A percentile compares a stretch with the other conserved stretches of the same genome.
Evolutionary conservation across 768 basidiomycete genomes (phyloP).

Genomic region (Boletus reticuloceps): DNA sequence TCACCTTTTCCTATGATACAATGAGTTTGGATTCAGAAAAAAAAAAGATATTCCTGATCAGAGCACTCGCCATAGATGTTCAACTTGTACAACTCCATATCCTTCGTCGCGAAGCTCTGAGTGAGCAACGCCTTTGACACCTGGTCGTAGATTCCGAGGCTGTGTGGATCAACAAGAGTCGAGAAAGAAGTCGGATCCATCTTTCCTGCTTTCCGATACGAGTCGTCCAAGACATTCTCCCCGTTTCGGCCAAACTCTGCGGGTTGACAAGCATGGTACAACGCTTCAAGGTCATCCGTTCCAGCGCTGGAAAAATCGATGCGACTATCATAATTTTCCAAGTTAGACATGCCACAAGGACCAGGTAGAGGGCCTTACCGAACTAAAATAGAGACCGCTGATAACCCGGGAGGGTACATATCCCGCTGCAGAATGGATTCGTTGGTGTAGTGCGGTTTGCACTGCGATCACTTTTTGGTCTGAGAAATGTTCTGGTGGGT

Average conservation of each 20-base stretch:
- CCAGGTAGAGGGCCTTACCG: background rate
- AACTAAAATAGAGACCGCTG: background rate
- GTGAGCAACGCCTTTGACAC: constrained; percentile 4
- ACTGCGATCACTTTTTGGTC: background rate
- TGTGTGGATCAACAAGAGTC: background rate
- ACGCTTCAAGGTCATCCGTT: too few relatives aligned
- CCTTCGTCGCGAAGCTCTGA: background rate
- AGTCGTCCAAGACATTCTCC: constrained; percentile 3
- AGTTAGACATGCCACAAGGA: background rate
- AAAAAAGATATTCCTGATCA: background rate
- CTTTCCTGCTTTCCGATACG: constrained; percentile 44
- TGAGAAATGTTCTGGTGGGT: too few relatives aligned
- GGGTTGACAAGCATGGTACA: background rate
- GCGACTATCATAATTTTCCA: too few relatives aligned
- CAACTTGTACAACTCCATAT: constrained; percentile 40
- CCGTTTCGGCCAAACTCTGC: constrained; percentile 3
- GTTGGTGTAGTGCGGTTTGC: background rate
- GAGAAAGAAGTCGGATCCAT: constrained; percentile 38
- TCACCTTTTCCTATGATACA: background rate
- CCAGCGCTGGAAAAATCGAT: too few relatives aligned
- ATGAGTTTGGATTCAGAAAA: background rate
- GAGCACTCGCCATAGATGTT: constrained; percentile 42
- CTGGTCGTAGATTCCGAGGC: background rate
- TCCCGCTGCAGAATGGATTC: background rate
- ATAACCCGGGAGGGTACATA: background rate